A percentile compares a stretch with the other conserved stretches of the same genome.
Evolutionary conservation across 1,139 yeast genomes (phyloP).

Genomic region (Saccharomyces pastorianus): DNA sequence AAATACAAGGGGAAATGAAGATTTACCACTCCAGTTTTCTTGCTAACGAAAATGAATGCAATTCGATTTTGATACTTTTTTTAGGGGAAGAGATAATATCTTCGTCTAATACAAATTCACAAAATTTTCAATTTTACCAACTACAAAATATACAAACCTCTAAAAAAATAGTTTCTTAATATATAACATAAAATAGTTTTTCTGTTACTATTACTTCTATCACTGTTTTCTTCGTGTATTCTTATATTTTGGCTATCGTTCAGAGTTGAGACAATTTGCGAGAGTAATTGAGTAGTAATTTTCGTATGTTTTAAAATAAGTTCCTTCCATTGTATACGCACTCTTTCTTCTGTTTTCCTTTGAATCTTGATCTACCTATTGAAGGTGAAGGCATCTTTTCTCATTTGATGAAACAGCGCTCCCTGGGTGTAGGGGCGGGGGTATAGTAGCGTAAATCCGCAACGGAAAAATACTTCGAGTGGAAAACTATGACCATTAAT

Average conservation of each 20-base stretch:
- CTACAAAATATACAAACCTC: neutral
- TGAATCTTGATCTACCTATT: neutral
- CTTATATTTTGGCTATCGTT: neutral
- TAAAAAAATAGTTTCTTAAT: neutral
- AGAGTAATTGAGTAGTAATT: neutral
- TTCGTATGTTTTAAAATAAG: neutral
- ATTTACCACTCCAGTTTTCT: slow-evolving; percentile 1
- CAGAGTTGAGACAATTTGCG: neutral
- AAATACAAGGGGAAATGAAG: neutral
- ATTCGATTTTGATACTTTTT: neutral
- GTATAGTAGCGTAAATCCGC: neutral
- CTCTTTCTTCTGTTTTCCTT: neutral
- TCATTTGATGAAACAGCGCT: neutral
- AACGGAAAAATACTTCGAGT: neutral
- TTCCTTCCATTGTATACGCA: neutral
- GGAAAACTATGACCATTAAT: neutral
- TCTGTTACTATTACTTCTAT: neutral
- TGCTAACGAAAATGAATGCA: slow-evolving; percentile 1
- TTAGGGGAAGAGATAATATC: neutral
- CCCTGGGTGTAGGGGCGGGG: neutral
- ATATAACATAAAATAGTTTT: neutral
- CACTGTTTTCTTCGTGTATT: neutral
- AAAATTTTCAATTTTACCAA: neutral
- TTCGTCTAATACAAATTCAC: neutral
- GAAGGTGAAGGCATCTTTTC: neutral